Evolutionary conservation across 345 rosid genomes (phyloP), one percentile per base, ranked within the genome.

Genomic region (Crucihimalaya himalaica): DNA sequence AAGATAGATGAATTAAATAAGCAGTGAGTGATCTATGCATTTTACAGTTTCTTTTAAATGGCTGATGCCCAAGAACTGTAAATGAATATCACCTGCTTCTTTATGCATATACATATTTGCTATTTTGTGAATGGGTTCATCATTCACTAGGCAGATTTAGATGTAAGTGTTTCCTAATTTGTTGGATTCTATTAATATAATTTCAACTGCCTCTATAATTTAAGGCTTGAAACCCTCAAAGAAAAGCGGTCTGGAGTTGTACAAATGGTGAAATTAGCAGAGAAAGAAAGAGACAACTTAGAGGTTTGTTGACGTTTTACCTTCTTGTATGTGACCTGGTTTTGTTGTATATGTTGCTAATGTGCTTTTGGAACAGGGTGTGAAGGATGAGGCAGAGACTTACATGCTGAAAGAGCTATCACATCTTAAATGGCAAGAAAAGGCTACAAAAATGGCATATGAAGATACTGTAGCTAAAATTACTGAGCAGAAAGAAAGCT

Each of bases 221-320:
- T 74, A 92, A 42, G 99, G 87, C 82, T 95, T 56, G 98, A 95
- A 78, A 81, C 87, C 58, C 93, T 95, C 68, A 88, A 85, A 66
- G 99, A 92, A 63, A 88, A 85, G 79, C 86, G 99, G 65, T 86
- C 97, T 52, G 91, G 99, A 76, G 98, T 95, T 62, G 99, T 95
- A 64, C 99, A 92, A 75, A 88, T 95, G 97, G 99, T 95, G 74
- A 95, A 95, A 80, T 55, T 95, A 77, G 94, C 97, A 4, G 99
- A 95, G 81, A 95, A 92, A 81, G 99, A 95, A 84, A 86, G 96
- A 81, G 97, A 95, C 66, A 73, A 82, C 81, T 83, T 95, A 84
- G 98, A 95, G 99, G 99, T 95, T 79, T 37, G 84, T 84, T 46
- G 42, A 25, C 71, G 40, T 52, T 79, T 28, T 59, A 55, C 21